phyloP scores from a whole-genome alignment of 2,329 filamentous ascomycete species.

The Colletotrichum spinosum region DNA sequence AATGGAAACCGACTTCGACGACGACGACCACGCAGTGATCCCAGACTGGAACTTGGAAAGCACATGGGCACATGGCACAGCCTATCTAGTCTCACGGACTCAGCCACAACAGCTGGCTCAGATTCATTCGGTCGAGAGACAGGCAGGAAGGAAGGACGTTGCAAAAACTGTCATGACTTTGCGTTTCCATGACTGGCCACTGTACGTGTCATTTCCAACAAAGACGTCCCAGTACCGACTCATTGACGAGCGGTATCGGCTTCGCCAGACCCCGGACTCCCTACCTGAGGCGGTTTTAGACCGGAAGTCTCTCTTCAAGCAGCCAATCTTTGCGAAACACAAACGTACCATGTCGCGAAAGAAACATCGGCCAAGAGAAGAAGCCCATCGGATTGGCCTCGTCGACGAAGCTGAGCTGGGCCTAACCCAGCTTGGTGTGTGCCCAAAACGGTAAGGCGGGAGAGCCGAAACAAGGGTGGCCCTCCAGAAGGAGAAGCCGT shows the following conservation, averaged over 20 bases:
- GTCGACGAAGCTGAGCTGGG: conserved; percentile 3
- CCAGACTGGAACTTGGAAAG: too few relatives aligned
- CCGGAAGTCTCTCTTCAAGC: conserved; percentile 12
- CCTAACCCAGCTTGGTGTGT: conserved; percentile 12
- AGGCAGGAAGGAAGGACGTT: neutral
- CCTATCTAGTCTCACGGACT: neutral
- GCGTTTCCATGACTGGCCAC: neutral
- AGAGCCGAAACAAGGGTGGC: conserved; percentile 29
- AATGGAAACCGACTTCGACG: too few relatives aligned
- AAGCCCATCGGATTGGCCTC: conserved; percentile 31
- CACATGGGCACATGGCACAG: neutral
- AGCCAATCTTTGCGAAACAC: conserved; percentile 29
- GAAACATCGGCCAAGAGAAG: conserved; percentile 17
- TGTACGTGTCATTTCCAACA: neutral
- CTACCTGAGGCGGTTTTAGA: neutral
- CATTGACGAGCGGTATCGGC: conserved; percentile 1
- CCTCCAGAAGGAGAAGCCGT: conserved; percentile 10
- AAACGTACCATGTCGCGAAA: conserved; percentile 28
- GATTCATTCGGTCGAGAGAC: neutral
- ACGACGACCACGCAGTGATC: too few relatives aligned
- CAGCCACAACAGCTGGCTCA: neutral
- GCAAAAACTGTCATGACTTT: neutral
- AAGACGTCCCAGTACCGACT: neutral
- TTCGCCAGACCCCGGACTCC: neutral
- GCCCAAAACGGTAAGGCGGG: conserved; percentile 31